A percentile compares a stretch with the other conserved stretches of the same genome.
These are phyloP conservation scores for Kwoniella newhampshirensis DNA, from an alignment of 768 basidiomycete genomes.

Conservation along the genomic window DNA sequence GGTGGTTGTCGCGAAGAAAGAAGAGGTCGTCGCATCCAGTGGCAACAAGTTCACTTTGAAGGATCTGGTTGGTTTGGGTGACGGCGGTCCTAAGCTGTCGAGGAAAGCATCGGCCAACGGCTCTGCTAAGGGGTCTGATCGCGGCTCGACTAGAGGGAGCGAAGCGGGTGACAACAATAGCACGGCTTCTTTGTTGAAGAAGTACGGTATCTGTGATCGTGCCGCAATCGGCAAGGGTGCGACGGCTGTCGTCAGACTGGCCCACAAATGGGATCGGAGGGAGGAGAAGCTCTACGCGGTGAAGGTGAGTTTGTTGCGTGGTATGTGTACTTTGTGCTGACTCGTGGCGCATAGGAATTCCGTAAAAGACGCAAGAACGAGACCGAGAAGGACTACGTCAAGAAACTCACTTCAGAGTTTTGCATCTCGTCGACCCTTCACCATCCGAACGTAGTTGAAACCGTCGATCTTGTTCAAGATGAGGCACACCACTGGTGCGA, in stretches of 20 bases:
- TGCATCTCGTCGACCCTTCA: slow-evolving; percentile 95
- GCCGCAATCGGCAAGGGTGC: slow-evolving; percentile 97
- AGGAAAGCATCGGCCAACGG: slow-evolving; percentile 66
- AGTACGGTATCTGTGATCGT: slow-evolving; percentile 96
- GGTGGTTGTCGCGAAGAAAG: slow-evolving; percentile 34
- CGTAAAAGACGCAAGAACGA: slow-evolving; percentile 97
- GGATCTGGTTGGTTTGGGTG: slow-evolving; percentile 64
- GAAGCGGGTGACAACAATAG: slow-evolving; percentile 58
- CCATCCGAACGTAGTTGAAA: slow-evolving; percentile 94
- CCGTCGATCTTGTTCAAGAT: slow-evolving; percentile 98
- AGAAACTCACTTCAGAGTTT: slow-evolving; percentile 98
- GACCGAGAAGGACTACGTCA: slow-evolving; percentile 98
- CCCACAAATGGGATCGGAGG: slow-evolving; percentile 96
- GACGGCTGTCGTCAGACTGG: slow-evolving; percentile 92
- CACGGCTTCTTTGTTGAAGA: slow-evolving; percentile 67
- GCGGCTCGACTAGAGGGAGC: slow-evolving; percentile 59
- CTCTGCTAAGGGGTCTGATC: slow-evolving; percentile 48
- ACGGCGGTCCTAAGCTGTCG: slow-evolving; percentile 67
- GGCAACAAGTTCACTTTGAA: slow-evolving; percentile 76
- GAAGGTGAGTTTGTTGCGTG: slow-evolving; percentile 72
- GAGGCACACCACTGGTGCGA: slow-evolving; percentile 97
- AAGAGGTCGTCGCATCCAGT: slow-evolving; percentile 54
- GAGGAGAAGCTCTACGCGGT: slow-evolving; percentile 98
- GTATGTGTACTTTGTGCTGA: background rate
- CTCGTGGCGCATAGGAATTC: slow-evolving; percentile 93